phyloP scores from a whole-genome alignment of 169 alveolate species.

The Toxoplasma gondii region DNA sequence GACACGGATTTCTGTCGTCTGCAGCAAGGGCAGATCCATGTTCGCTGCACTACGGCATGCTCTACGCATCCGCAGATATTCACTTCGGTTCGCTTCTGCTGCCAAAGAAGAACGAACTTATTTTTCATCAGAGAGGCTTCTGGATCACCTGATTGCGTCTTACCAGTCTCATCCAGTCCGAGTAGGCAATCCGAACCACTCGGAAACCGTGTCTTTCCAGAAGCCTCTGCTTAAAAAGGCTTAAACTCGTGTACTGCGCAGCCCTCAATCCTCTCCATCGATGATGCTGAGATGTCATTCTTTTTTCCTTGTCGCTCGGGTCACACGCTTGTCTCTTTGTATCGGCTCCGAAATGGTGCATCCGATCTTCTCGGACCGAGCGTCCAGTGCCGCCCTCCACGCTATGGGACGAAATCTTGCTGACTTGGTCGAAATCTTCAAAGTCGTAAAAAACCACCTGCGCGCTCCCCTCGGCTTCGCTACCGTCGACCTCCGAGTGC shows the following conservation, averaged over 20 bases:
- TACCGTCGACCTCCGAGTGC: too few relatives aligned
- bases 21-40: not conserved
- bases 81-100: not conserved
- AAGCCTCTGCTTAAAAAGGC: slow-evolving; percentile 20
- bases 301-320: not conserved
- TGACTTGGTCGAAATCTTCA: not conserved
- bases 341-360: not conserved
- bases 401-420: not conserved
- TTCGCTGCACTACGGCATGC: not conserved
- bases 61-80: not conserved
- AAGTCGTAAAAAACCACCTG: too few relatives aligned
- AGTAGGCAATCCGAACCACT: slow-evolving; percentile 18
- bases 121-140: not conserved
- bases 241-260: not conserved
- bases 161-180: slow-evolving; percentile 26
- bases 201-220: slow-evolving; percentile 26
- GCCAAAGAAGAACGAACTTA: not conserved
- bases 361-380: not conserved
- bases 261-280: not conserved
- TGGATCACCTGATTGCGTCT: not conserved
- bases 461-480: too few relatives aligned
- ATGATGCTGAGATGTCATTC: not conserved
- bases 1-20: not conserved
- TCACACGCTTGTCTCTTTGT: not conserved
- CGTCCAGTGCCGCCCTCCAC: not conserved